Conservation (phyloP, 768 basidiomycete species). For the Amylocystis lapponica region DNA sequence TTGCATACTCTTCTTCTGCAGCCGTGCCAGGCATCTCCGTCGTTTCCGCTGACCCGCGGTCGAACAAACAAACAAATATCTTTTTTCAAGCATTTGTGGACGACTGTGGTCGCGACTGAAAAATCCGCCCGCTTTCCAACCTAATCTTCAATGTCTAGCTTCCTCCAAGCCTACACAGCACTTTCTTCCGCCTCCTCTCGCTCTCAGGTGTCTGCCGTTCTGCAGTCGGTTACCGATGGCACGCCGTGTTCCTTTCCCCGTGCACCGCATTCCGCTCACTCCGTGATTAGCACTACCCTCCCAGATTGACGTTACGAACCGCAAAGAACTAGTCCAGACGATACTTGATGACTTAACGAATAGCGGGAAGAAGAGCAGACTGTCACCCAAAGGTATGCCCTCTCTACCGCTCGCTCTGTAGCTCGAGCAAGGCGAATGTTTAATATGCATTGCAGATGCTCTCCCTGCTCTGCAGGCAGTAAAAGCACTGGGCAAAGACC, state of each 20-base stretch:
- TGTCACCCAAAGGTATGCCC: constrained; percentile 50
- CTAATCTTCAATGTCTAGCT: constrained; percentile 36
- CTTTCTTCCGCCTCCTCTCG: constrained; percentile 43
- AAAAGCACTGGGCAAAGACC: constrained; percentile 70
- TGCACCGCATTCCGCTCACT: constrained; percentile 1
- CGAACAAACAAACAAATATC: too few relatives aligned
- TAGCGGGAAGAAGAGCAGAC: constrained; percentile 38
- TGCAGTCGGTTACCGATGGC: constrained; percentile 50
- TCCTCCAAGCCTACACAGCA: constrained; percentile 40
- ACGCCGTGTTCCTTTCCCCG: constrained; percentile 12
- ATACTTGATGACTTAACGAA: constrained; percentile 20
- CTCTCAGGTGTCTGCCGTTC: constrained; percentile 38
- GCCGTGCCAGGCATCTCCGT: too few relatives aligned
- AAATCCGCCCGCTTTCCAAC: neutral
- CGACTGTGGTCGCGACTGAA: too few relatives aligned
- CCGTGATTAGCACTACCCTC: constrained; percentile 38
- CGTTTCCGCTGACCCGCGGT: too few relatives aligned
- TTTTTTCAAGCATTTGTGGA: too few relatives aligned
- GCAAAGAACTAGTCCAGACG: constrained; percentile 47
- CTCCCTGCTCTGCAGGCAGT: constrained; percentile 61
- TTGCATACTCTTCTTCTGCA: too few relatives aligned
- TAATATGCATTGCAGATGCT: too few relatives aligned
- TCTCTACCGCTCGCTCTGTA: constrained; percentile 3
- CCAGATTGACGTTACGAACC: constrained; percentile 40
- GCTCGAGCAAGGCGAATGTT: too few relatives aligned